Evolutionary conservation across 306 rosid genomes (phyloP).

Genomic region (Geum urbanum): DNA sequence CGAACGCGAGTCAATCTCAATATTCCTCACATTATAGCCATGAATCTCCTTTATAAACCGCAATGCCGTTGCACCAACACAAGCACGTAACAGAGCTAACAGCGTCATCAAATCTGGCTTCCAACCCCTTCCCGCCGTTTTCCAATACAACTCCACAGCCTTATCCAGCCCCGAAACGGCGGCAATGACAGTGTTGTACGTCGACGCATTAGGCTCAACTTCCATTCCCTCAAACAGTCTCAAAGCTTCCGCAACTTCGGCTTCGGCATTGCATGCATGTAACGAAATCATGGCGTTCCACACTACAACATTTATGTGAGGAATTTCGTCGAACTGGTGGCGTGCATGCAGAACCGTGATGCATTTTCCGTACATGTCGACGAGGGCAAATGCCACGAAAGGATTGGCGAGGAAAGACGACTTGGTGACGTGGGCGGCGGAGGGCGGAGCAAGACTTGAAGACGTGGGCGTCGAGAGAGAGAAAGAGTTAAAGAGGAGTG

Average conservation of each 20-base stretch:
- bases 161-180: slow-evolving; percentile 29
- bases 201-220: slow-evolving; percentile 43
- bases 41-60: slow-evolving; percentile 67
- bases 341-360: slow-evolving; percentile 42
- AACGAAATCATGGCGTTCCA: slow-evolving; percentile 68
- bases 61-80: slow-evolving; percentile 45
- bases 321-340: slow-evolving; percentile 59
- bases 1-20: slow-evolving; percentile 33
- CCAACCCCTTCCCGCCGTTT: slow-evolving; percentile 35
- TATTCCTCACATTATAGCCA: slow-evolving; percentile 49
- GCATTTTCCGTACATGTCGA: slow-evolving; percentile 58
- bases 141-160: slow-evolving; percentile 48
- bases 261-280: slow-evolving; percentile 29
- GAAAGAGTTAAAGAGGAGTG: slow-evolving; percentile 43
- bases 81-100: slow-evolving; percentile 58
- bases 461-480: slow-evolving; percentile 66
- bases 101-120: slow-evolving; percentile 55
- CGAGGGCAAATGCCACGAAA: slow-evolving; percentile 48
- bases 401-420: slow-evolving; percentile 47
- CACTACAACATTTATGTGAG: slow-evolving; percentile 48
- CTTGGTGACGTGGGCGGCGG: slow-evolving; percentile 42
- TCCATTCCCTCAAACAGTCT: slow-evolving; percentile 48
- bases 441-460: slow-evolving; percentile 71
- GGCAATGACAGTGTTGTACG: slow-evolving; percentile 58
- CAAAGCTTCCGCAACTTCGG: slow-evolving; percentile 33